Percentiles rank a stretch among this genome's conserved stretches.
Conservation (phyloP, 129 eudicot species). For the Rutidosis leptorrhynchoides region DNA sequence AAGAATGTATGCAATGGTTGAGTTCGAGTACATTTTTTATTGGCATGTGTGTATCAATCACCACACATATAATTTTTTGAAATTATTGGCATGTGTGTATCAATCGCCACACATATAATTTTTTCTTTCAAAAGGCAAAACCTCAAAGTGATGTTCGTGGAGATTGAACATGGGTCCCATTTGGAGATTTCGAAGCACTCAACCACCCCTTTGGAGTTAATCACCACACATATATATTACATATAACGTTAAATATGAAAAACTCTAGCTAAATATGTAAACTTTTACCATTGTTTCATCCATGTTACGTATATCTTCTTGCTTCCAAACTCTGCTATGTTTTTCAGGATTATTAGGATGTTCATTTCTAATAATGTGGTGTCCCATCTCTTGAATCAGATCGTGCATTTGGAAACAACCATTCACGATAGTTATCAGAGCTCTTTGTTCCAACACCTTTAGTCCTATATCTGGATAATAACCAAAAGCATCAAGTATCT, state of each 20-base stretch:
- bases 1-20: neutral
- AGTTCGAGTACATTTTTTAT: neutral
- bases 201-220: too few relatives aligned
- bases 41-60: neutral
- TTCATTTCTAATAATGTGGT: neutral
- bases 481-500: neutral
- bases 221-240: neutral
- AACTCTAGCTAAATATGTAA: neutral
- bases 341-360: neutral
- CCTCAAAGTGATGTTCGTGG: too few relatives aligned
- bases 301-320: neutral
- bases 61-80: too few relatives aligned
- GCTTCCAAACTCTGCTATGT: neutral
- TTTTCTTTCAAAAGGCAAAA: too few relatives aligned
- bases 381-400: neutral
- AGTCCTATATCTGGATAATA: neutral
- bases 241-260: neutral
- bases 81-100: neutral
- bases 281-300: neutral
- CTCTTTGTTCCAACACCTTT: neutral
- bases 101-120: neutral
- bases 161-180: too few relatives aligned
- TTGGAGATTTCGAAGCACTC: too few relatives aligned
- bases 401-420: neutral
- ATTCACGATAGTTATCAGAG: neutral